Evolutionary conservation across 805 yeast genomes (phyloP), one percentile per base, ranked within the genome.

Genomic region (Metschnikowia arizonensis): DNA sequence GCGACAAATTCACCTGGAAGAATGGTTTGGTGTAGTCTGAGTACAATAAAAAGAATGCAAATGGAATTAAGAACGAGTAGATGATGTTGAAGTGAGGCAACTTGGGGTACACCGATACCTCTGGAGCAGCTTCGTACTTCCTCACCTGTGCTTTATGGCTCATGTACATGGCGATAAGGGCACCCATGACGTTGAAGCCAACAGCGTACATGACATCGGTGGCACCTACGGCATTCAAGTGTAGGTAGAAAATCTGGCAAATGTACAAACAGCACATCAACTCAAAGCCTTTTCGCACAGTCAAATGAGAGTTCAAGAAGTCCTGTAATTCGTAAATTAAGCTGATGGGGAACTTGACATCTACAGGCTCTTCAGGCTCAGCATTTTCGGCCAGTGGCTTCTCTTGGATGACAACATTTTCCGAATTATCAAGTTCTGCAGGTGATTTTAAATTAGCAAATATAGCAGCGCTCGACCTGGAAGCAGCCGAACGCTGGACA

Each of bases 71-170:
- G n/a, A 66, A 45, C 24, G 69, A 56, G 48, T 66, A 68, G 8
- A 71, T 29, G 40, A 60, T 54, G 52, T 70, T 65, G 53, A 70
- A 72, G 33, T 65, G 68, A 12, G 76, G 76, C 42, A 63, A 52
- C 12, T 40, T 41, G 11, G 69, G 68, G 32, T 49, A 40, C 14
- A 35, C 21, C 8, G 31, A 40, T 6, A 15, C 9, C 10, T 44
- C 50, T 7, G 58, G 58, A 12, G 48, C 40, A 2, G 42, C 46
- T 19, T 45, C 17, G 34, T 48, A 52, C 33, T 56, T 56, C 38
- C 54, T 51, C 33, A 40, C 7, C 35, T 47, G 50, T 2, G 61
- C 50, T 23, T 57, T 55, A 47, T 61, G 63, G 33, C 62, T 57
- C 42, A 67, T 55, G 23, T 61, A 38, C 48, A 63, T 46, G 14